phyloP scores from a whole-genome alignment of 2,329 filamentous ascomycete species.

The Curvularia hawaiiensis region DNA sequence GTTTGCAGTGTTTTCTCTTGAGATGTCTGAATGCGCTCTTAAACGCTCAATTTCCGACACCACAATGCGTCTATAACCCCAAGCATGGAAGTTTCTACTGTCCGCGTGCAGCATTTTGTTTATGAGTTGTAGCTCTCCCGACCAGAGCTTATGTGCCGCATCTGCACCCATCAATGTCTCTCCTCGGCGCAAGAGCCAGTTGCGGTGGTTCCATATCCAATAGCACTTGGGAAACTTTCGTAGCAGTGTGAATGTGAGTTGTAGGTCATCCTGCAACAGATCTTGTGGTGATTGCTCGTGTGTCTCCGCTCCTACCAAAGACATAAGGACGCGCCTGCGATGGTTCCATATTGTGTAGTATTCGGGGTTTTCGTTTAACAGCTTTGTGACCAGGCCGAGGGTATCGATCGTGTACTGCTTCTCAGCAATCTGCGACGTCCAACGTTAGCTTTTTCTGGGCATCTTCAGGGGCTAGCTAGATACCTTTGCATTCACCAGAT shows the following conservation, averaged over 20 bases:
- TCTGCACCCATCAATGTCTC: slow-evolving; percentile 64
- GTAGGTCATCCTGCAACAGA: slow-evolving; percentile 73
- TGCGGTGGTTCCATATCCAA: slow-evolving; percentile 98
- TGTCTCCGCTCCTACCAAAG: slow-evolving; percentile 56
- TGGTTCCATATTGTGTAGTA: slow-evolving; percentile 93
- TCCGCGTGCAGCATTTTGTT: slow-evolving; percentile 88
- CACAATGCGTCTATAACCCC: slow-evolving; percentile 85
- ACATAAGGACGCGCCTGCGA: slow-evolving; percentile 73
- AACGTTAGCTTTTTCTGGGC: not conserved
- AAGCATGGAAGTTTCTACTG: slow-evolving; percentile 93
- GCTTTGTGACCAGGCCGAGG: slow-evolving; percentile 71
- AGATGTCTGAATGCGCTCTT: slow-evolving; percentile 1
- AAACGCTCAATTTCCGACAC: slow-evolving; percentile 74
- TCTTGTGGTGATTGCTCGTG: slow-evolving; percentile 48
- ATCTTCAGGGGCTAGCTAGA: not conserved
- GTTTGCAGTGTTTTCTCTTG: slow-evolving; percentile 15
- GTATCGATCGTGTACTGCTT: slow-evolving; percentile 60
- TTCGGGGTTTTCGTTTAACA: slow-evolving; percentile 79
- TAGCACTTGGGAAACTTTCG: slow-evolving; percentile 94
- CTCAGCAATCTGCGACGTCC: slow-evolving; percentile 46
- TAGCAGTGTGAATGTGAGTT: slow-evolving; percentile 83
- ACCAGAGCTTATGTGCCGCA: slow-evolving; percentile 72
- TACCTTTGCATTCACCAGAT: slow-evolving; percentile 70
- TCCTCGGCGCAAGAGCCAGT: slow-evolving; percentile 80
- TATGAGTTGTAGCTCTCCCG: slow-evolving; percentile 79